Evolutionary conservation across 2,329 filamentous ascomycete genomes (phyloP), one percentile per base, ranked within the genome.

Genomic region (Aspergillus sclerotialis): DNA sequence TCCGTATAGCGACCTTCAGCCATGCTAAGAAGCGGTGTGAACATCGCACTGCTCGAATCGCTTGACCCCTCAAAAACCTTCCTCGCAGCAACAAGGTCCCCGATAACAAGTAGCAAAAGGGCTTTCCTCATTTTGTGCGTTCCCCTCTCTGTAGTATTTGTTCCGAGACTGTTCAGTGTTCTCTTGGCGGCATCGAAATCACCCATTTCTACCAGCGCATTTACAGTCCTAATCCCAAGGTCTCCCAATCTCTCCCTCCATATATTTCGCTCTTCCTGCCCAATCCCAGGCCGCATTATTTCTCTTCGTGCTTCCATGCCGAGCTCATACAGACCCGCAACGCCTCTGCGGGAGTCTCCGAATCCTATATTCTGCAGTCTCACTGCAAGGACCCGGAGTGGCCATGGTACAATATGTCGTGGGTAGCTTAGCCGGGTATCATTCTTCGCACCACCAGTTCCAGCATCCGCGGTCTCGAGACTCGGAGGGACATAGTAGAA

Each of bases 301-400:
- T 74, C 72, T 2, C 68, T 65, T 12, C 88, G 72, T 2, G 85
- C 86, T 58, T 94, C 87, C 7, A 84, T 65, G 0, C 82, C 88
- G 2, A 96, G 72, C 43, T 94, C 88, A 55, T 94, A 94, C 56
- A 94, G 86, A 28, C 84, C 84, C 72, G 92, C 90, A 37, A 98
- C 81, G 3, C 85, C 84, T 41, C 89, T 75, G 4, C 90, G 74
- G 32, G 81, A 77, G 60, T 98, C 92, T 4, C 82, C 82, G 44
- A 92, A 93, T 1, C 86, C 87, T 29, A 94, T 75, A 0, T 85
- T 86, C 47, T 94, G 86, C 13, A 96, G 71, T 2, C 89, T 76
- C 7, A 95, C 83, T 5, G 82, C 80, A 11, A 96, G 71, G 3
- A 95, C 74, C 5, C 92, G 78, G 33, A 98, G 71, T 27, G 82